A percentile compares a stretch with the other conserved stretches of the same genome.
Conservation (phyloP, 2,329 filamentous ascomycete species). For the Pezicula rhizophila region DNA sequence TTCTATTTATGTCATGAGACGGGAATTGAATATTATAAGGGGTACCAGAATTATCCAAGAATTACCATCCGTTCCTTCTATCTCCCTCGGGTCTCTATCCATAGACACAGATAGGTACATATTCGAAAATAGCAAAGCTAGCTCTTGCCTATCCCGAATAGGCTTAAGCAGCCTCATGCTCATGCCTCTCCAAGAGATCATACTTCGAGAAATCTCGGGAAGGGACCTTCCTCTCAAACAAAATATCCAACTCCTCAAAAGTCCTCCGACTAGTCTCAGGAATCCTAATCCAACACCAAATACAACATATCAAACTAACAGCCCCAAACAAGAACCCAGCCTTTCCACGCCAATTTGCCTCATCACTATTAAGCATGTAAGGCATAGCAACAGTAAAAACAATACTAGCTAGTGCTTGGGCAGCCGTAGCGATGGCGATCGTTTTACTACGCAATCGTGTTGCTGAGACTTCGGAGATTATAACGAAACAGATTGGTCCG, state of each 20-base stretch:
- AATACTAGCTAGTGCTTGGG: conserved; percentile 28
- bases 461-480: conserved; percentile 29
- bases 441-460: conserved; percentile 28
- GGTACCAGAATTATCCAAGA: no score
- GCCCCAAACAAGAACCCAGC: conserved; percentile 37
- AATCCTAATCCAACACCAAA: conserved; percentile 32
- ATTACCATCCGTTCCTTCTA: no score
- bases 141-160: no score
- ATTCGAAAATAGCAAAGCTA: no score
- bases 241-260: conserved; percentile 37
- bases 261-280: conserved; percentile 36
- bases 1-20: no score
- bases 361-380: conserved; percentile 38
- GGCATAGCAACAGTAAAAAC: conserved; percentile 25
- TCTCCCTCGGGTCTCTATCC: no score
- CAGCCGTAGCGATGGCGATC: conserved; percentile 23
- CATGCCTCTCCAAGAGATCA: conserved; percentile 5
- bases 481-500: conserved; percentile 30
- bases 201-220: conserved; percentile 21
- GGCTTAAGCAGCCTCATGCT: not conserved
- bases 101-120: no score
- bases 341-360: conserved; percentile 43
- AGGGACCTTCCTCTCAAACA: conserved; percentile 32
- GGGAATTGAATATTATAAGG: no score
- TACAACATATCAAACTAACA: conserved; percentile 30